Evolutionary conservation across 139 green algal species (phyloP).

Genomic region (Chlamydomonas schloesseri): DNA sequence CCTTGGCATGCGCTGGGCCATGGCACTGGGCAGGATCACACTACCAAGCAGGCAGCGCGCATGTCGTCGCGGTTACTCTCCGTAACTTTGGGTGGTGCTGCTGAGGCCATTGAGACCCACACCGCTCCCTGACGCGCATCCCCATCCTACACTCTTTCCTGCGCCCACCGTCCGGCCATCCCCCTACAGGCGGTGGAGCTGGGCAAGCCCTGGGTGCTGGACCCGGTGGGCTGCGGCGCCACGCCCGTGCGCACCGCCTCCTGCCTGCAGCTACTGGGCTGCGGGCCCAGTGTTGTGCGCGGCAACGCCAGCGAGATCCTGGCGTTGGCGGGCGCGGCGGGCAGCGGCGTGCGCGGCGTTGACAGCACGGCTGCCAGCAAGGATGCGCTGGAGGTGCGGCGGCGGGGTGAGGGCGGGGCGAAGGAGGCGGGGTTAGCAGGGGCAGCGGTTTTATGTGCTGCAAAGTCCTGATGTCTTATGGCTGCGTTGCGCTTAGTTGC

Average conservation of each 20-base stretch:
- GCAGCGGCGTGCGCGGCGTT: constrained; percentile 63
- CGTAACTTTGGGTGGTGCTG: no score
- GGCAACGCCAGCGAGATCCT: constrained; percentile 87
- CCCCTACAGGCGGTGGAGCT: constrained; percentile 54
- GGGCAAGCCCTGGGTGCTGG: constrained; percentile 86
- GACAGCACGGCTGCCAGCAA: constrained; percentile 71
- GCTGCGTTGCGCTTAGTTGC: no score
- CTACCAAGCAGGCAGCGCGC: no score
- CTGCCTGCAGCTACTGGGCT: constrained; percentile 68
- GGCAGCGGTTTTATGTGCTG: neutral
- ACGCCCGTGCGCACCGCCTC: constrained; percentile 74
- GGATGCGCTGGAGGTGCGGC: constrained; percentile 59
- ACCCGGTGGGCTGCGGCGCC: constrained; percentile 85
- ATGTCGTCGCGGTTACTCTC: no score
- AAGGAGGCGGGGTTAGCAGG: neutral
- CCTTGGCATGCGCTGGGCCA: no score
- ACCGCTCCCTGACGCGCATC: no score
- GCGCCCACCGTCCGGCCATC: no score
- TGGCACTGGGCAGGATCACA: no score
- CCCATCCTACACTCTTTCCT: no score
- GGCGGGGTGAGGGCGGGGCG: no score
- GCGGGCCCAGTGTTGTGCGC: constrained; percentile 76
- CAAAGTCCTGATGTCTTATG: constrained; percentile 36
- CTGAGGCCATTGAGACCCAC: no score
- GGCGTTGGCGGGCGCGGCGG: constrained; percentile 71